Conservation (phyloP, 768 basidiomycete species). For the Omphalotus guepiniiformis region DNA sequence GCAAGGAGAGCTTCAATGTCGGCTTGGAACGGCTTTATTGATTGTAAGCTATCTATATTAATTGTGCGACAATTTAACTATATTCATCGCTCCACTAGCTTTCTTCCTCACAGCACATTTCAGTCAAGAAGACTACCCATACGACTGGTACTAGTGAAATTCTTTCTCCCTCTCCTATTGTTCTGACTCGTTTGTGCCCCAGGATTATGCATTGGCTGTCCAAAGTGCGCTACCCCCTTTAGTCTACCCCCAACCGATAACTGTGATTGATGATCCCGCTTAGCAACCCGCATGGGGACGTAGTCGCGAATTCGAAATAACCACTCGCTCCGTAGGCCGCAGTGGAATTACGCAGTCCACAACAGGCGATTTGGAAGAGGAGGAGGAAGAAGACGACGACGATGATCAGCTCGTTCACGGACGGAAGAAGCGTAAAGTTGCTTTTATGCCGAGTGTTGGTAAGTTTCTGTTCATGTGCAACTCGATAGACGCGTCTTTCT, state of each 20-base stretch:
- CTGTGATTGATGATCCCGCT: constrained; percentile 12
- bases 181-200: constrained; percentile 9
- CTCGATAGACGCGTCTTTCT: neutral
- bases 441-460: constrained; percentile 86
- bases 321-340: constrained; percentile 68
- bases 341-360: constrained; percentile 63
- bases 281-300: constrained; percentile 91
- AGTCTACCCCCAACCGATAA: constrained; percentile 10
- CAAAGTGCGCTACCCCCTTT: constrained; percentile 45
- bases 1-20: constrained; percentile 76
- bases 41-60: constrained; percentile 48
- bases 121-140: constrained; percentile 82
- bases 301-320: constrained; percentile 87
- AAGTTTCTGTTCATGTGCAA: constrained; percentile 21
- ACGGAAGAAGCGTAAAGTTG: constrained; percentile 70
- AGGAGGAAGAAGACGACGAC: constrained; percentile 62
- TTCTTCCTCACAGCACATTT: constrained; percentile 91
- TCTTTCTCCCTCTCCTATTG: constrained; percentile 11
- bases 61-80: neutral
- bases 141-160: constrained; percentile 59
- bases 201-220: constrained; percentile 90
- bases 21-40: constrained; percentile 87
- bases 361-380: constrained; percentile 74
- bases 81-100: constrained; percentile 33
- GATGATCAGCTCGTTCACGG: constrained; percentile 60